Percentiles rank a stretch among this genome's conserved stretches.
phyloP scores from a whole-genome alignment of 805 yeast genomes.

The Saccharomycopsis amapae region DNA sequence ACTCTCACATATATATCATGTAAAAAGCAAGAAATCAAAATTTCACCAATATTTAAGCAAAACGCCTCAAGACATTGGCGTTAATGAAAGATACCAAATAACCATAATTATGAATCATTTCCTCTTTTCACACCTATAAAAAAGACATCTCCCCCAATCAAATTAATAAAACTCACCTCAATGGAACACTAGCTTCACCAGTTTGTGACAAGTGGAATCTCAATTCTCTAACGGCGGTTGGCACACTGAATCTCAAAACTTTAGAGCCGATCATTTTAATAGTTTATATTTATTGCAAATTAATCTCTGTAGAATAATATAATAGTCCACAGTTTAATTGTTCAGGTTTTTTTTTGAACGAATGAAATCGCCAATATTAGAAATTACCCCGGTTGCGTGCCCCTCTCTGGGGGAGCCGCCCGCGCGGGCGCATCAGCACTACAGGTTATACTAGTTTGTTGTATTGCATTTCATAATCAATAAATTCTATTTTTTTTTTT shows the following conservation, averaged over 20 bases:
- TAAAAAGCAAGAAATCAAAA: too few species aligned
- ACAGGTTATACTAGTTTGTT: too few species aligned
- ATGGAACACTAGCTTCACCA: slow-evolving; percentile 61
- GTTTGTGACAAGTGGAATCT: slow-evolving; percentile 77
- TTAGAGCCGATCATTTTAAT: slow-evolving; percentile 33
- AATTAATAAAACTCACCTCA: slow-evolving; percentile 48
- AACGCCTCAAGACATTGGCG: too few species aligned
- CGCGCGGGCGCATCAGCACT: too few species aligned
- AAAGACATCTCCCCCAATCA: too few species aligned
- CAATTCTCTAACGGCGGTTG: slow-evolving; percentile 60
- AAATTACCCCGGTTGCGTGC: not conserved
- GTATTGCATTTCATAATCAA: too few species aligned
- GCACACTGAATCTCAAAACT: slow-evolving; percentile 30
- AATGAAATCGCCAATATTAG: slow-evolving; percentile 7
- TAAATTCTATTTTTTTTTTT: too few species aligned
- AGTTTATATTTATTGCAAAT: not conserved
- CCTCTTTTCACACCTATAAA: not conserved
- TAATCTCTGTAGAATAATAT: not conserved
- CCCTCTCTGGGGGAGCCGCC: too few species aligned
- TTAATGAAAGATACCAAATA: too few species aligned
- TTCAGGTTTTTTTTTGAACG: slow-evolving; percentile 5
- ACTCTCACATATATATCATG: too few species aligned
- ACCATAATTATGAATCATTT: too few species aligned
- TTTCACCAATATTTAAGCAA: too few species aligned
- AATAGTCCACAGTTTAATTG: not conserved